These are phyloP conservation scores for Aotearoamyces nothofagi DNA, from an alignment of 2,329 filamentous ascomycete species.

Conservation along the genomic window DNA sequence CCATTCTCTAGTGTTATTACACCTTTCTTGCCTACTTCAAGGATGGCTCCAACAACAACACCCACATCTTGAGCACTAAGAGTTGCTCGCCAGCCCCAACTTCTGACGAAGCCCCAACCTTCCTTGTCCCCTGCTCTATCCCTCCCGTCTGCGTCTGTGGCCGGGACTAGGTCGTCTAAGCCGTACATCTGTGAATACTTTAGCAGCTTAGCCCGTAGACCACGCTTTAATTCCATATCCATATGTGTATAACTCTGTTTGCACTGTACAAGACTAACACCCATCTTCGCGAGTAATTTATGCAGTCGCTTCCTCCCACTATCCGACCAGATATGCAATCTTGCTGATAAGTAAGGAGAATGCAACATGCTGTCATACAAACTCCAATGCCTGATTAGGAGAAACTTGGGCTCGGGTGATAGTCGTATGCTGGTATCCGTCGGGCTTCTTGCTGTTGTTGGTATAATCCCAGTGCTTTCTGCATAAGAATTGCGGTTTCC, in stretches of 20 bases:
- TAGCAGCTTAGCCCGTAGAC: conserved; percentile 68
- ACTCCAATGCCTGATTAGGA: conserved; percentile 91
- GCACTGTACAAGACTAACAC: conserved; percentile 83
- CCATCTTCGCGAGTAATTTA: conserved; percentile 96
- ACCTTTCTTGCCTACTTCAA: conserved; percentile 64
- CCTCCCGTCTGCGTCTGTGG: conserved; percentile 53
- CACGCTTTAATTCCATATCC: conserved; percentile 92
- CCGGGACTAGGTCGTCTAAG: conserved; percentile 81
- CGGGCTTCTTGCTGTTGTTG: conserved; percentile 73
- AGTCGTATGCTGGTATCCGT: conserved; percentile 86
- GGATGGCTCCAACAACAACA: conserved; percentile 79
- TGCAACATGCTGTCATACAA: conserved; percentile 98
- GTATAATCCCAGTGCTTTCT: conserved; percentile 68
- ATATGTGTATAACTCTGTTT: conserved; percentile 95
- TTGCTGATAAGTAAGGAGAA: conserved; percentile 83
- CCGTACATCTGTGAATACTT: conserved; percentile 91
- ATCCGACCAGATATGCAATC: conserved; percentile 90
- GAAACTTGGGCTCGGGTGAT: conserved; percentile 84
- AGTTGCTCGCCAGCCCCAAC: conserved; percentile 95
- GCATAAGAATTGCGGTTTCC: conserved; percentile 44
- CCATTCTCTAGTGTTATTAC: conserved; percentile 13
- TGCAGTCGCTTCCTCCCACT: conserved; percentile 75
- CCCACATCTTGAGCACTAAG: conserved; percentile 86
- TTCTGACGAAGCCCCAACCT: conserved; percentile 92
- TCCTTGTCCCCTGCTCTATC: conserved; percentile 63